Conservation (phyloP, 1,284 basidiomycete species). For the Puccinia triticina region DNA sequence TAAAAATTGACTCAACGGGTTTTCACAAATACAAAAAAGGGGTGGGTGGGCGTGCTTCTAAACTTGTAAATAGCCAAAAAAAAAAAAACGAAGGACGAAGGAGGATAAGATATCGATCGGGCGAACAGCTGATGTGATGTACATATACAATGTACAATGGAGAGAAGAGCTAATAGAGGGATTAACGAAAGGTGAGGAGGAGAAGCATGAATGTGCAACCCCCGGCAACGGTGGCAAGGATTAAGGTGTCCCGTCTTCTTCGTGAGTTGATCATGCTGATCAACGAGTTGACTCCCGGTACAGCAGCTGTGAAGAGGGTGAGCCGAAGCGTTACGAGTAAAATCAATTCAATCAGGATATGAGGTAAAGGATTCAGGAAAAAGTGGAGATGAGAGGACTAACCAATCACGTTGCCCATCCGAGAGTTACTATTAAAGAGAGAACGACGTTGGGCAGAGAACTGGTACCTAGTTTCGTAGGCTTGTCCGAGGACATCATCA, state of each 20-base stretch:
- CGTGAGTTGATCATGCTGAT: constrained; percentile 89
- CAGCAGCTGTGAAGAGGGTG: constrained; percentile 67
- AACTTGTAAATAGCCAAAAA: neutral
- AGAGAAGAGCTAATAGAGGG: neutral
- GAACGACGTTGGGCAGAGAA: constrained; percentile 81
- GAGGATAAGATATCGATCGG: neutral
- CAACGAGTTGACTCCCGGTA: constrained; percentile 90
- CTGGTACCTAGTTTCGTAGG: constrained; percentile 93
- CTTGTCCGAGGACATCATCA: constrained; percentile 66
- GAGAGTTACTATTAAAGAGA: constrained; percentile 74
- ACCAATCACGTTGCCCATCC: constrained; percentile 83
- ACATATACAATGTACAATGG: constrained; percentile 15
- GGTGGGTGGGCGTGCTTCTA: no score
- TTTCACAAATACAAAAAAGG: no score
- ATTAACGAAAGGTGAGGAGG: constrained; percentile 59
- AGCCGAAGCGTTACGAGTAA: neutral
- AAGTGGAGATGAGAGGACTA: constrained; percentile 58
- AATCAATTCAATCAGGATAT: neutral
- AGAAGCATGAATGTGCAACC: constrained; percentile 78
- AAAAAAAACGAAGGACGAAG: neutral
- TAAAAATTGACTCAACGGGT: no score
- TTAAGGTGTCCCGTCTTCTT: constrained; percentile 83
- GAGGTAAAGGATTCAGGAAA: neutral
- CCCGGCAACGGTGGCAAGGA: constrained; percentile 83
- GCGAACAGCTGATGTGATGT: neutral